Base-by-base conservation (phyloP, 495 filamentous ascomycete species). In the Neurospora discreta region DNA sequence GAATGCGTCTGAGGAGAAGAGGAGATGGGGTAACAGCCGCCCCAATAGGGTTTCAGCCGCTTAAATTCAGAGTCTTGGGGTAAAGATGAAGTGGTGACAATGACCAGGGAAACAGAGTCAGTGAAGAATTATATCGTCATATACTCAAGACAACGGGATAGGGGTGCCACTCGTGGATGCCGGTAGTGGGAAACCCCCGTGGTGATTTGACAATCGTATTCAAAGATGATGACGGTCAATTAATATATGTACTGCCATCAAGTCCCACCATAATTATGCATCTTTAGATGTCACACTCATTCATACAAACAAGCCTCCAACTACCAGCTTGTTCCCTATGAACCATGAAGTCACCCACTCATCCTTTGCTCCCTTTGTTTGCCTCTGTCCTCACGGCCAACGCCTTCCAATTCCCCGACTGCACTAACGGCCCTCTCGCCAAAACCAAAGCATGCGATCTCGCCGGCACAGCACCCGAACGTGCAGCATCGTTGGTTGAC, bases 401-500 rank as follows among this genome's bases (percentile, higher is more conserved):
- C 26, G 52, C 52, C 13, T 78, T 78, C 40, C 71, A 75, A 46
- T 60, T 60, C 26, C 52, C 52, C 2, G 52, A 60, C 3, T 60
- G 52, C 3, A 3, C 4, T 3, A 18, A 9, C 52, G 52, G 52
- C 52, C 1, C 20, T 18, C 52, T 60, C 30, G 23, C 52, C 2
- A 60, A 60, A 1, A 3, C 52, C 26, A 60, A 9, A 60, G 52
- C 52, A 60, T 60, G 52, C 52, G 52, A 60, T 60, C 2, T 11
- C 2, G 33, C 52, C 6, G 52, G 23, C 52, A 8, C 52, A 18
- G 52, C 52, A 8, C 52, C 52, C 5, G 52, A 60, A 5, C 83
- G 81, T 44, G 83, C 82, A 0, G 78, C 77, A 3, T 81, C 82
- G 5, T 74, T 84, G 1, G 79, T 84, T 13, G 73, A 72, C 3